phyloP scores from a whole-genome alignment of 2,329 filamentous ascomycete genomes.

The Monilinia laxa region DNA sequence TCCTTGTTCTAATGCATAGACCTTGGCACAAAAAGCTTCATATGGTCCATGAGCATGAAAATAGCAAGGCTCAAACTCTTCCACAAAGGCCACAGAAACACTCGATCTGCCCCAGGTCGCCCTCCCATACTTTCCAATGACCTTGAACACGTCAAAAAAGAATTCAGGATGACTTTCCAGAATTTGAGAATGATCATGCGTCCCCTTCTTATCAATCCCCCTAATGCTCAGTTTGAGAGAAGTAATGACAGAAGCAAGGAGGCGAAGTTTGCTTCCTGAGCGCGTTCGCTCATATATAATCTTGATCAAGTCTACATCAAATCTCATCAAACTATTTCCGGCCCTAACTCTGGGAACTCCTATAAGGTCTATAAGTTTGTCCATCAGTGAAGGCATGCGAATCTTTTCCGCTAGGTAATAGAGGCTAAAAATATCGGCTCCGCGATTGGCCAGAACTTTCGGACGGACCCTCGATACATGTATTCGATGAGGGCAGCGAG shows the following conservation, averaged over 20 bases:
- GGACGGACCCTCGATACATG: conserved; percentile 14
- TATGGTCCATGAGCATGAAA: too few relatives aligned
- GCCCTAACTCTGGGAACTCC: too few relatives aligned
- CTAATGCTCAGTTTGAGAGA: neutral
- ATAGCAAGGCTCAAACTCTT: too few relatives aligned
- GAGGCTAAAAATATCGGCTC: neutral
- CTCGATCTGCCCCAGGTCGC: too few relatives aligned
- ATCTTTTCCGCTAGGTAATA: conserved; percentile 25
- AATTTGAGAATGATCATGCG: too few relatives aligned
- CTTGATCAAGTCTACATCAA: neutral
- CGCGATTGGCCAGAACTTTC: neutral
- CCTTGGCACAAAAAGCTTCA: too few relatives aligned
- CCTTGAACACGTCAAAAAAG: neutral
- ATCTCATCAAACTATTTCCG: too few relatives aligned
- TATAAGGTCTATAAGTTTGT: neutral
- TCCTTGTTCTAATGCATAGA: too few relatives aligned
- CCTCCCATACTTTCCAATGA: neutral
- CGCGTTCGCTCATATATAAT: neutral
- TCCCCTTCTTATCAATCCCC: neutral
- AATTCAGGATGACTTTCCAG: neutral
- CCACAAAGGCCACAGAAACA: too few relatives aligned
- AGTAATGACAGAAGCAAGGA: fast-evolving
- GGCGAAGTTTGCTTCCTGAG: neutral
- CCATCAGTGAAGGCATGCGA: neutral
- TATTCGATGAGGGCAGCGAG: conserved; percentile 7